Evolutionary conservation across 805 yeast species (phyloP), one percentile per base, ranked within the genome.

Genomic region (Zygotorulaspora sp.): DNA sequence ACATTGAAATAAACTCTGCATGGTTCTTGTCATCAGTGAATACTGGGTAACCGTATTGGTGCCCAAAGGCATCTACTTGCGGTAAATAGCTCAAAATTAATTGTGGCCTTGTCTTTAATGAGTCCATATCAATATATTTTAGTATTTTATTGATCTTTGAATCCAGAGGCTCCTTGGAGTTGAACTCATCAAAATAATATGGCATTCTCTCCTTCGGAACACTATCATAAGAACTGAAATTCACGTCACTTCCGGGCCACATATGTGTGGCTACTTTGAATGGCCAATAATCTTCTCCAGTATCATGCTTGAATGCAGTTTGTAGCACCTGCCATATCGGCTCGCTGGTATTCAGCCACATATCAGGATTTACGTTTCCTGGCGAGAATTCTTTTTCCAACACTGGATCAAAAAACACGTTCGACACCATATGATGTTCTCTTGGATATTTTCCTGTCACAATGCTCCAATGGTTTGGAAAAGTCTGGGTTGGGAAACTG

Each of bases 191-290:
- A 22, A 77, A 47, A 32, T 71, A 72, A 39, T 71, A 55, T 1
- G 83, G 79, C 15, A 70, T 72, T 4, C 59, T 58, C 38, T 74
- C 68, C 39, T 54, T 40, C 23, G 63, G 53, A 74, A 77, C 41
- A 12, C 22, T 15, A 3, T 31, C 24, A 11, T 24, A 18, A 9
- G 18, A 17, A 10, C 45, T 44, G 35, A 36, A 46, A 17, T 72
- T 71, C 6, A 79, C 94, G 50, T 87, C 95, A 41, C 88, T 78
- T 1, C 96, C 96, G 0, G 96, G 96, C 95, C 95, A 89, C 96
- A 87, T 88, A 60, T 88, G 95, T n/a, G 86, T 81, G 16, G 54
- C 52, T 2, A 41, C 49, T 19, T 42, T 47, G 29, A 48, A 47
- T 12, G 47, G 36, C 15, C 35, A 21, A n/a, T n/a, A 27, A 9